Evolutionary conservation across 352 stramenopile species (phyloP), one percentile per base, ranked within the genome.

Genomic region (Phytophthora sojae): DNA sequence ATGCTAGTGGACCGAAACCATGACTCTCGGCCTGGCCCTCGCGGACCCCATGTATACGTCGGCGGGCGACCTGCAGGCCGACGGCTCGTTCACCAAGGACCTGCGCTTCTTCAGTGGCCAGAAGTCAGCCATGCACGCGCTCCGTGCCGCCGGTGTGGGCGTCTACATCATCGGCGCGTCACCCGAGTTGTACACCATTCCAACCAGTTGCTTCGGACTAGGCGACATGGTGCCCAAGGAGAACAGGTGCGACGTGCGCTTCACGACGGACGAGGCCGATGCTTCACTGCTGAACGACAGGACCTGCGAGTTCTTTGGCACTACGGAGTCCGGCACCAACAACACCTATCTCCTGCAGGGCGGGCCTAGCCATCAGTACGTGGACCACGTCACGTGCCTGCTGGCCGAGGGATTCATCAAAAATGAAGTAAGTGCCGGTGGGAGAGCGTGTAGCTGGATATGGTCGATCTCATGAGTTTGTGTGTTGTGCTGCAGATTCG

Each of bases 301-400:
- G 68, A 77, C 83, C 0, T 91, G 83, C 64, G 61, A 77, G 59
- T 86, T 79, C 74, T 89, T 88, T 56, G 67, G 57, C 26, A 54
- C 68, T 7, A 70, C 57, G 4, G 79, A 91, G 61, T 71, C 69
- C 19, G 57, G 15, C 25, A 88, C 70, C 4, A 81, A 79, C 35
- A 90, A 88, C 67, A 52, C 69, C 19, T 92, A 88, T 59, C 50
- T 92, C 42, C 60, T 92, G 25, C 84, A 92, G 60, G 82, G 84
- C 29, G 62, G 82, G 89, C 71, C 78, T 83, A 62, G 68, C 32
- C n/a, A 79, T 90, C 32, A 81, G 84, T 30, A 82, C 79, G 62
- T 92, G 82, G 84, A 92, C 90, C 73, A 79, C 75, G 1, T 84
- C 81, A n/a, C n/a, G n/a, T n/a, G n/a, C n/a, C n/a, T n/a, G n/a